Percentiles rank a stretch among this genome's conserved stretches.
phyloP scores from a whole-genome alignment of 257 asterid species.

The Apocynum venetum region DNA sequence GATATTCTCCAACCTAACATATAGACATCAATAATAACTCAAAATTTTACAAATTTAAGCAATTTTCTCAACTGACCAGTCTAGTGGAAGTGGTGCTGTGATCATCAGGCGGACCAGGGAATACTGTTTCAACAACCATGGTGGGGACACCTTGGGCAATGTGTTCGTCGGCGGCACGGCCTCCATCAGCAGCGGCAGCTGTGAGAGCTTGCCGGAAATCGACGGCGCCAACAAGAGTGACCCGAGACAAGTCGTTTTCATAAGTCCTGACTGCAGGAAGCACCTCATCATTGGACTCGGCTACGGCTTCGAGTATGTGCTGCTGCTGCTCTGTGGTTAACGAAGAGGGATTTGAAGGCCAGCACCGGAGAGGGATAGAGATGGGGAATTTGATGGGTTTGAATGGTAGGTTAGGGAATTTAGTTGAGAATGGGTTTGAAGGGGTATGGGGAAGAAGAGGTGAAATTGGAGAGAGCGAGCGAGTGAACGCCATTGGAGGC shows the following conservation, averaged over 20 bases:
- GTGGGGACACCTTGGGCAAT: conserved; percentile 43
- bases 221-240: conserved; percentile 70
- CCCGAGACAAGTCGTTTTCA: conserved; percentile 70
- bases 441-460: conserved; percentile 13
- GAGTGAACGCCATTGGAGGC: conserved; percentile 44
- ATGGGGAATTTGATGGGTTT: conserved; percentile 11
- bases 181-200: conserved; percentile 96
- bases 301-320: conserved; percentile 48
- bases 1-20: background rate
- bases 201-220: conserved; percentile 75
- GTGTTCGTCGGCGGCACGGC: conserved; percentile 72
- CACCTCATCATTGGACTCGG: conserved; percentile 34
- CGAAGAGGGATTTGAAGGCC: conserved; percentile 31
- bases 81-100: conserved; percentile 71
- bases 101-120: conserved; percentile 54
- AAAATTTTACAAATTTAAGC: background rate
- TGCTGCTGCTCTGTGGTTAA: conserved; percentile 36
- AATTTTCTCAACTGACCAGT: conserved; percentile 39
- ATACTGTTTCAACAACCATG: conserved; percentile 84
- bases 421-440: conserved; percentile 8
- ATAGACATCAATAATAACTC: background rate
- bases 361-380: conserved; percentile 26
- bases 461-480: conserved; percentile 22
- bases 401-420: conserved; percentile 25
- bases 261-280: conserved; percentile 68